Conservation (phyloP, 352 stramenopile genomes). For the Globisporangium rhizosaccharum region DNA sequence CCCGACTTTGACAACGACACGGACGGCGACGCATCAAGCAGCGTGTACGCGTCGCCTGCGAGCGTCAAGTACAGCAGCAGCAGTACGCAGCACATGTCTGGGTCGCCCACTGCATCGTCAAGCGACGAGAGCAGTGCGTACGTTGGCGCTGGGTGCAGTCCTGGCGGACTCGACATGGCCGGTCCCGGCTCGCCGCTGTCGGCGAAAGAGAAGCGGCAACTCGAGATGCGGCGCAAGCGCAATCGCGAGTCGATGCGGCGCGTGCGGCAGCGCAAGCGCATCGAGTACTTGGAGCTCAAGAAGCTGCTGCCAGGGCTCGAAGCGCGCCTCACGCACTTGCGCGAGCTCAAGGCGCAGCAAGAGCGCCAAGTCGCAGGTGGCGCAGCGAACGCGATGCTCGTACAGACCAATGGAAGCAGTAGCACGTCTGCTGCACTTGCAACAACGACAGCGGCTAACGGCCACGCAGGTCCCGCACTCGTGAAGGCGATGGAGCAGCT, state of each 20-base stretch:
- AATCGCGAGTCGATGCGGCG: constrained; percentile 31
- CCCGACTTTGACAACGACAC: background rate
- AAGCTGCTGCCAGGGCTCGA: constrained; percentile 8
- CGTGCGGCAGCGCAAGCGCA: constrained; percentile 18
- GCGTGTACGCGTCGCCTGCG: background rate
- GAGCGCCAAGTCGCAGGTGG: background rate
- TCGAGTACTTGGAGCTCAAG: constrained; percentile 10
- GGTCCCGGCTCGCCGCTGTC: constrained; percentile 1
- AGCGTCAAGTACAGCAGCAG: constrained; percentile 1
- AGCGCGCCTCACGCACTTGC: background rate
- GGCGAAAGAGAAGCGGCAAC: constrained; percentile 9
- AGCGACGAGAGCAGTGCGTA: constrained; percentile 5
- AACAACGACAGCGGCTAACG: too few species aligned
- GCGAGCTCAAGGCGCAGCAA: constrained; percentile 2
- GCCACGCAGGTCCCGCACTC: too few species aligned
- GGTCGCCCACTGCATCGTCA: constrained; percentile 6
- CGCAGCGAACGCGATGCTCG: background rate
- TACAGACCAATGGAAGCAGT: background rate
- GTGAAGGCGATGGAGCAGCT: constrained; percentile 8
- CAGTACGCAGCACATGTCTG: background rate
- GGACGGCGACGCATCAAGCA: background rate
- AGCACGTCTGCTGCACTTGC: background rate
- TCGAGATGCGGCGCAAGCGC: constrained; percentile 24
- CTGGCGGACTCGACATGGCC: constrained; percentile 1
- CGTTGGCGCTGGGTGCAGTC: background rate